phyloP scores from a whole-genome alignment of 345 rosid species.

The Salix caprea region DNA sequence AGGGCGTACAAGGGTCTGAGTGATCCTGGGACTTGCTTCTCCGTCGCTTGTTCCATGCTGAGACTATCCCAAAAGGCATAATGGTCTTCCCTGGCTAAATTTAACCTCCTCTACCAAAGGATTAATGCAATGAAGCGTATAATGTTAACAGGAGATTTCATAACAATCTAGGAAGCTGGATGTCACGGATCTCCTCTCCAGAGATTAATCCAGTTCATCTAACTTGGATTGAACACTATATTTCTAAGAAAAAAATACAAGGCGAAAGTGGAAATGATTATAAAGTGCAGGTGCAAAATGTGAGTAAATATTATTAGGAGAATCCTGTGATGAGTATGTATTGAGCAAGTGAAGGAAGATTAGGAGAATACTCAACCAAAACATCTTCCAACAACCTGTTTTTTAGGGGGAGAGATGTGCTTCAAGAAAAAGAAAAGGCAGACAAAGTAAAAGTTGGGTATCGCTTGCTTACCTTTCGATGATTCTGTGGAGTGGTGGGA shows the following conservation, averaged over 20 bases:
- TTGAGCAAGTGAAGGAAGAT: conserved; percentile 40
- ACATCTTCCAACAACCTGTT: conserved; percentile 43
- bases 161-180: conserved; percentile 3
- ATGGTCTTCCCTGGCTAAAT: background rate
- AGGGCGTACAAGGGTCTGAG: conserved; percentile 72
- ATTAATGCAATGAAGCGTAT: conserved; percentile 2
- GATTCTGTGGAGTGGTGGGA: conserved; percentile 5
- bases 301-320: conserved; percentile 15
- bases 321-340: conserved; percentile 30
- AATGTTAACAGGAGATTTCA: conserved; percentile 12
- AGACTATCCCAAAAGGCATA: conserved; percentile 84
- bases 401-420: conserved; percentile 36
- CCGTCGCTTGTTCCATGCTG: conserved; percentile 93
- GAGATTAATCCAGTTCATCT: background rate
- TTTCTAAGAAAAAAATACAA: background rate
- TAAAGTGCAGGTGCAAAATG: conserved; percentile 4
- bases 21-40: conserved; percentile 83
- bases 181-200: conserved; percentile 3
- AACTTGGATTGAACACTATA: background rate
- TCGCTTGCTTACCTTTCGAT: conserved; percentile 33
- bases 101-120: conserved; percentile 10
- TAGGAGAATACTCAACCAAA: conserved; percentile 43
- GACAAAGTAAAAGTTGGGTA: conserved; percentile 27
- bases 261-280: conserved; percentile 23
- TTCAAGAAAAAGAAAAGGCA: conserved; percentile 58